Base-by-base conservation (phyloP, 306 rosid species). In the Pyrus communis region DNA sequence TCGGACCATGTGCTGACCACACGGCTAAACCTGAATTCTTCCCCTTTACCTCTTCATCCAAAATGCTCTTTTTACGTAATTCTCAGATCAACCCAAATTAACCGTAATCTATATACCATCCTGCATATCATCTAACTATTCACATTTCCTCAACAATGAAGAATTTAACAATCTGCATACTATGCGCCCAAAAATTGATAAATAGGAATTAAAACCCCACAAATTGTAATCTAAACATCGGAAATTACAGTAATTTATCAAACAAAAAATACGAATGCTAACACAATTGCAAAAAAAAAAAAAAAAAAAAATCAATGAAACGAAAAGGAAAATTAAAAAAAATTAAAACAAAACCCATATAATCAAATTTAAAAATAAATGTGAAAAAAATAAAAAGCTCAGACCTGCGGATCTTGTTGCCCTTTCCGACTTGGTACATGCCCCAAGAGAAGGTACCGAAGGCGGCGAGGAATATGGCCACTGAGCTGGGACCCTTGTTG, bases 351-450 rank as follows among this genome's bases (percentile, higher is more conserved):
- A 52, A 23, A 51, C 15, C 49, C 19, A 54, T 71, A 64, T 14
- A 55, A 43, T 4, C 17, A 59, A 35, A 58, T 23, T 31, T 38
- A 11, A 67, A 78, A 12, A 9, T 0, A 57, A 57, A 63, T 17
- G 2, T 2, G 25, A 3, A 35, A 52, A 35, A 28, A 9, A 22
- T 10, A 25, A 43, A 52, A 69, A 65, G 59, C 14, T 2, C 75
- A 27, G 7, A 89, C 99, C 98, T 91, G 75, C 99, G 96, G 93
- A 86, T 87, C 91, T 92, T 86, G 88, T 96, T 96, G 71, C 99
- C 99, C 87, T 91, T 83, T 58, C 99, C 99, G 49, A 96, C 98
- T 89, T 91, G 89, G 83, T 96, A 96, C 99, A 96, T 92, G 75
- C 99, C 99, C 93, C 93, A 96, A 9, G 99, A 92, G 88, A 93